Evolutionary conservation across 2,329 filamentous ascomycete species (phyloP), one percentile per base, ranked within the genome.

Genomic region (Aciculosporium take): DNA sequence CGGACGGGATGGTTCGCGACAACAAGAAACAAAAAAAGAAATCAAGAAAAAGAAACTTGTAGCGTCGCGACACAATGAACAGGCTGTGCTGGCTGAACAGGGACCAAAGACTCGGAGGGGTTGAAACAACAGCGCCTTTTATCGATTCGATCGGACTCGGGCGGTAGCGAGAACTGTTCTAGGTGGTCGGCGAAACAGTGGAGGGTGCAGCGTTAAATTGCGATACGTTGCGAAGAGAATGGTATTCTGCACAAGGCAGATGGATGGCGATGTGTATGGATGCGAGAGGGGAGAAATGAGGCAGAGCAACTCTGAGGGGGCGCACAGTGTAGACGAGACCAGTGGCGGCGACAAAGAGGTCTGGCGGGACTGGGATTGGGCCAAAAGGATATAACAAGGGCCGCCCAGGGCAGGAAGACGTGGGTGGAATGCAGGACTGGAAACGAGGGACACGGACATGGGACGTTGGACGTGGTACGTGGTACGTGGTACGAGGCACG

Each of bases 321-420:
- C n/a, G n/a, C n/a, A n/a, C n/a, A n/a, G 38, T 23, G 12, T 23
- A 23, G 23, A 27, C 20, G 3, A 29, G 27, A 38, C 18, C 23
- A 18, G 27, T 24, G 18, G 15, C 34, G 34, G 34, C 34, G 34
- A 37, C 15, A 18, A 20, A 38, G 37, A 38, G 37, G 27, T 30
- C 27, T 23, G n/a, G 25, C 21, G 30, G 32, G n/a, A n/a, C n/a
- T 28, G 23, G 37, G 33, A 40, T 40, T 37, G 27, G 42, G 38
- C 32, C 27, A 37, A 44, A 37, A 37, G 23, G 31, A 33, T 28
- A 37, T 37, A 15, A 43, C 37, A n/a, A 40, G 27, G 21, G 31
- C 15, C 37, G 32, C 18, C 27, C 17, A 40, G 42, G 42, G 28
- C 27, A 37, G 27, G 38, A 41, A 38, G 42, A 44, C 39, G 42